These are phyloP conservation scores for Lecanicillium sp. DNA, from an alignment of 2,329 filamentous ascomycete species.

Conservation along the genomic window DNA sequence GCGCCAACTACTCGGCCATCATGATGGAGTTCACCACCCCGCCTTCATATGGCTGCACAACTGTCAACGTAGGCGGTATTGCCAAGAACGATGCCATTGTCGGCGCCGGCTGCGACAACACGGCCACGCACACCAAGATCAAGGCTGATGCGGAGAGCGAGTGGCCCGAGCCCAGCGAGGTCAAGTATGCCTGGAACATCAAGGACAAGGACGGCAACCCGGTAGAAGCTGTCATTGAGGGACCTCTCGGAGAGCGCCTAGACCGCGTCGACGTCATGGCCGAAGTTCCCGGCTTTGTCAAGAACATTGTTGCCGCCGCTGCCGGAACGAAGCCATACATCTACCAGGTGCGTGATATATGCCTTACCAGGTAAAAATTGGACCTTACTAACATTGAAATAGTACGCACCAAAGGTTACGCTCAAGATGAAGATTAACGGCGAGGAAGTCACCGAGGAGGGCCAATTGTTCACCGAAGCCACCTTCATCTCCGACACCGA, in stretches of 20 bases:
- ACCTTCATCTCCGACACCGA: constrained; percentile 71
- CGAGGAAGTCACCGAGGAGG: constrained; percentile 68
- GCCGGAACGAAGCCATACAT: constrained; percentile 95
- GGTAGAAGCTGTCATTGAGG: constrained; percentile 62
- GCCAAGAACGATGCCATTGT: constrained; percentile 75
- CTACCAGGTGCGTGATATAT: constrained; percentile 77
- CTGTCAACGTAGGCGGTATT: constrained; percentile 76
- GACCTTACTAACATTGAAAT: constrained; percentile 14
- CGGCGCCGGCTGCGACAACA: constrained; percentile 57
- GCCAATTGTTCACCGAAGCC: constrained; percentile 75
- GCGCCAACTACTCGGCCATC: constrained; percentile 74
- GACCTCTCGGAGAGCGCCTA: constrained; percentile 56
- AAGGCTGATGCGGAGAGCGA: constrained; percentile 69
- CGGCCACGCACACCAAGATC: constrained; percentile 59
- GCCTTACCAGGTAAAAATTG: background rate
- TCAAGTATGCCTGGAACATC: constrained; percentile 72
- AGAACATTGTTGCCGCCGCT: constrained; percentile 81
- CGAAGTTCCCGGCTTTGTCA: constrained; percentile 91
- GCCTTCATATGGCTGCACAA: constrained; percentile 79
- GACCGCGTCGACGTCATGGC: constrained; percentile 91
- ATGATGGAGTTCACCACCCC: constrained; percentile 97
- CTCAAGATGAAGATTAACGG: constrained; percentile 83
- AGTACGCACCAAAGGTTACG: constrained; percentile 65
- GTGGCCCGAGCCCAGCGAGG: constrained; percentile 78
- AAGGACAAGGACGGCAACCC: constrained; percentile 67